Evolutionary conservation across 495 filamentous ascomycete species (phyloP), one percentile per base, ranked within the genome.

Genomic region (Penicillium canariense): DNA sequence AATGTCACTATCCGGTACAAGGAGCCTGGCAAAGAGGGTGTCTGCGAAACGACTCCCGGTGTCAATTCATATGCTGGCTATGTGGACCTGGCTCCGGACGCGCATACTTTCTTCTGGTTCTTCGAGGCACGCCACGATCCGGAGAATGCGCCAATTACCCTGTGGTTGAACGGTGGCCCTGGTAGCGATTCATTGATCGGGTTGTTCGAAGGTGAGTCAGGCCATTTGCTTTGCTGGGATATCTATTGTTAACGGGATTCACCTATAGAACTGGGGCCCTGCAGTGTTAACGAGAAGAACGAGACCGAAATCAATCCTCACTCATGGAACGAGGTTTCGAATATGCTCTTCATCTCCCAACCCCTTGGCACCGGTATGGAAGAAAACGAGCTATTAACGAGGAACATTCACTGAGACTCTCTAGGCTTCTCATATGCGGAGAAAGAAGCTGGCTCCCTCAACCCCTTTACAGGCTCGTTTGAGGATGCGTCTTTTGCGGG

Each of bases 321-420:
- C 71, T 80, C 82, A 4, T 92, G 87, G 87, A 87, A 84, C 63
- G 78, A 86, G 57, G 81, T 81, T 3, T 87, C 84, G 12, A 91
- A 91, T 60, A 79, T 91, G 78, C 71, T 92, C 10, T 92, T 84
- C 60, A 76, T 92, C 36, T 87, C 87, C 26, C 84, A 89, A 67
- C 81, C 85, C 11, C 63, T 85, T 31, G 85, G 84, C 17, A 77
- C 80, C 3, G 81, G 70, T 70, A 62, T 54, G 59, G 12, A n/a
- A 34, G 4, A 4, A 1, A 1, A 9, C 27, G 17, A 17, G 14
- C 34, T 3, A 44, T 20, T 20, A 1, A 28, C 23, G 20, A 27
- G 17, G 9, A 20, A 52, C 17, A 44, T 6, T 6, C 14, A 18
- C 48, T 61, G 17, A 55, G 8, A 38, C 3, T 44, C 2, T 15